phyloP scores from a whole-genome alignment of 345 rosid genomes.

The Raphanus raphanistrum region DNA sequence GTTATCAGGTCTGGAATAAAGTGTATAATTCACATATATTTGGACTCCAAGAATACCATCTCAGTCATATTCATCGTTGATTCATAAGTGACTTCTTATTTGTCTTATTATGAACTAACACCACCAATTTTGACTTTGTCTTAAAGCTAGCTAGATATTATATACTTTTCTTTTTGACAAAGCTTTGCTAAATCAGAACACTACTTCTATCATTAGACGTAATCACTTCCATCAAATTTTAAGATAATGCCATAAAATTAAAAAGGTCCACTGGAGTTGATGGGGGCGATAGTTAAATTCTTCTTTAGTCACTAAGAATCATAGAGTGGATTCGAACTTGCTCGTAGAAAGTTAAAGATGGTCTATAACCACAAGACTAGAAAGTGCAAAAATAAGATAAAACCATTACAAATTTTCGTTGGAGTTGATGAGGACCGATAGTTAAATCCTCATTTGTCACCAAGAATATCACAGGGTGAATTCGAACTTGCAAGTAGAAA shows the following conservation, averaged over 20 bases:
- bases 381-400: background rate
- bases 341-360: background rate
- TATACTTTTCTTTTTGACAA: background rate
- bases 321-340: background rate
- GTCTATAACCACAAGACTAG: background rate
- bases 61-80: background rate
- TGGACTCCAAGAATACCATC: background rate
- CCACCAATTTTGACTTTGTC: background rate
- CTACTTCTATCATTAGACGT: background rate
- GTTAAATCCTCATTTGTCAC: background rate
- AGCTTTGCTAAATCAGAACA: background rate
- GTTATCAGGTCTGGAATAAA: background rate
- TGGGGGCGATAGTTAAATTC: background rate
- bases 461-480: background rate
- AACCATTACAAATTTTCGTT: background rate
- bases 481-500: background rate
- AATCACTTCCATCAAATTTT: background rate
- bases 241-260: background rate
- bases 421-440: background rate
- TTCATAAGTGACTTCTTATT: background rate
- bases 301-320: background rate
- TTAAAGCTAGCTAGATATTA: background rate
- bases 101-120: background rate
- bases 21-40: background rate
- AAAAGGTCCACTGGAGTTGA: background rate